Conservation (phyloP, 805 yeast genomes). For the Candida vaughaniae region DNA sequence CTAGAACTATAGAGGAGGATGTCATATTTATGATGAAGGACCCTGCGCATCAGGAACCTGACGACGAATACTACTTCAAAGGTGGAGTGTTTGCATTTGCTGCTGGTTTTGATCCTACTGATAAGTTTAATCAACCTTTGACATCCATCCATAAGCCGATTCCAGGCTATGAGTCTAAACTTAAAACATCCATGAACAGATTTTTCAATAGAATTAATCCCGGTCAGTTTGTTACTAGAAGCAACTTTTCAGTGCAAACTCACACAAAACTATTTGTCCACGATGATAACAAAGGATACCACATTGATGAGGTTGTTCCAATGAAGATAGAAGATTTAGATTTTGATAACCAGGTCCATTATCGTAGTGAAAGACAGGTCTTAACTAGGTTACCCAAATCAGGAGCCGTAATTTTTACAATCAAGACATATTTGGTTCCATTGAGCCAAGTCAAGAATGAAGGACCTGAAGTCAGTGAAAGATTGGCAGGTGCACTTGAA, state of each 20-base stretch:
- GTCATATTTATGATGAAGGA: conserved; percentile 39
- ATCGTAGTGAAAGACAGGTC: conserved; percentile 43
- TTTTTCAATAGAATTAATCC: conserved; percentile 35
- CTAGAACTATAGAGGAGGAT: conserved; percentile 39
- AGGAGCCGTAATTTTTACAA: conserved; percentile 41
- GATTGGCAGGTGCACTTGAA: conserved; percentile 60
- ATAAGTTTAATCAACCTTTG: conserved; percentile 37
- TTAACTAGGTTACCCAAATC: conserved; percentile 39
- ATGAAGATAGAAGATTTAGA: conserved; percentile 31
- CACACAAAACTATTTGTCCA: conserved; percentile 35
- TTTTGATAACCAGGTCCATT: conserved; percentile 38
- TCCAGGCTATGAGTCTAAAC: conserved; percentile 40
- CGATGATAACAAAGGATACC: conserved; percentile 41
- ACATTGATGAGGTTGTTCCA: conserved; percentile 25
- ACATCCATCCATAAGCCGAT: conserved; percentile 40
- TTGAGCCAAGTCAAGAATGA: conserved; percentile 30
- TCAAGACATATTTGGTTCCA: conserved; percentile 40
- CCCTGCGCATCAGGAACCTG: conserved; percentile 27
- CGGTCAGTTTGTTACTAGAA: conserved; percentile 39
- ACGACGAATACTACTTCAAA: conserved; percentile 41
- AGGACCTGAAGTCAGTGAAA: conserved; percentile 40
- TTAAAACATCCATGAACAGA: conserved; percentile 41
- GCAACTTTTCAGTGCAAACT: conserved; percentile 42
- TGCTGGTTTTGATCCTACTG: conserved; percentile 42
- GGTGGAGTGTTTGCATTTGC: conserved; percentile 47